phyloP scores from a whole-genome alignment of 495 filamentous ascomycete genomes.

The Thozetella sp. region DNA sequence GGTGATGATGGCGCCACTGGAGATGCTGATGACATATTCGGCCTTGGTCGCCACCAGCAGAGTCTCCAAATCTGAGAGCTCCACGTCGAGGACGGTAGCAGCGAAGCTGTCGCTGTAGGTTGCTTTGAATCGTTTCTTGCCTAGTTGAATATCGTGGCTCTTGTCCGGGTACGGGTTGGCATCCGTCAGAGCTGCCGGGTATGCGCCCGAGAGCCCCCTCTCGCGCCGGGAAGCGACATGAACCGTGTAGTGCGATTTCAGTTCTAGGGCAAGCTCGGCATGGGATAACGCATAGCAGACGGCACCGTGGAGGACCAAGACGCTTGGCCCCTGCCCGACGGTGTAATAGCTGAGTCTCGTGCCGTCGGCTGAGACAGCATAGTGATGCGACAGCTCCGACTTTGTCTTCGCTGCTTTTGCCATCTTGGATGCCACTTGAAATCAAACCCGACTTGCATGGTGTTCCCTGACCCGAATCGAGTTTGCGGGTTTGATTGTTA shows the following conservation, averaged over 20 bases:
- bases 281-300: constrained; percentile 4
- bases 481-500: too few species aligned
- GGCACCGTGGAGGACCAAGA: constrained; percentile 9
- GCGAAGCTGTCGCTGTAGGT: constrained; percentile 8
- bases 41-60: constrained; percentile 5
- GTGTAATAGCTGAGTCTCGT: constrained; percentile 5
- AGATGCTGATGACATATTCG: constrained; percentile 5
- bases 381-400: background rate
- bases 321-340: constrained; percentile 2
- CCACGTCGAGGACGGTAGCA: constrained; percentile 3
- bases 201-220: constrained; percentile 10
- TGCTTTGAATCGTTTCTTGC: background rate
- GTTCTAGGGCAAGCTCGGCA: constrained; percentile 1
- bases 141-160: background rate
- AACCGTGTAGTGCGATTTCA: constrained; percentile 8
- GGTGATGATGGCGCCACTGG: constrained; percentile 5
- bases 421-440: too few species aligned
- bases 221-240: constrained; percentile 9
- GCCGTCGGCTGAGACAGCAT: background rate
- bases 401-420: background rate
- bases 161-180: background rate
- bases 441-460: too few species aligned
- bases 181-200: background rate
- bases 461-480: too few species aligned
- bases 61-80: constrained; percentile 5